Conservation (phyloP, 2,329 filamentous ascomycete genomes). For the Metarhizium sp. region DNA sequence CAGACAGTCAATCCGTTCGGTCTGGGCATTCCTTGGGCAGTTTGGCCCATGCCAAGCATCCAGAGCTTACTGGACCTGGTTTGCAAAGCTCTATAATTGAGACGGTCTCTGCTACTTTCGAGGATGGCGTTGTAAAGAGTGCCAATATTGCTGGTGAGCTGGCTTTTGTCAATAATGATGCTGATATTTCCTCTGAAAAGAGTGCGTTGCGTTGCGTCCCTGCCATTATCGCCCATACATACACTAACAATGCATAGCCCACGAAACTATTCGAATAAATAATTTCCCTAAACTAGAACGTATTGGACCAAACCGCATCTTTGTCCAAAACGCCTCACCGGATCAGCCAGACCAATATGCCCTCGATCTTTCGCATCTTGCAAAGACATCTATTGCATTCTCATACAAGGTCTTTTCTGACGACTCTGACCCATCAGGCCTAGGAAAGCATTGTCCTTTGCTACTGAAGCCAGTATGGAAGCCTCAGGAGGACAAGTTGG, state of each 20-base stretch:
- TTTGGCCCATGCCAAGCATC: slow-evolving; percentile 63
- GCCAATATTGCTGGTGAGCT: slow-evolving; percentile 79
- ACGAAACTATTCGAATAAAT: slow-evolving; percentile 69
- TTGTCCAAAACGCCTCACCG: slow-evolving; percentile 59
- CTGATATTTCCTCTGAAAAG: slow-evolving; percentile 32
- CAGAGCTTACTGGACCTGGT: slow-evolving; percentile 70
- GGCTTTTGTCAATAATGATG: slow-evolving; percentile 69
- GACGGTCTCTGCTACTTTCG: slow-evolving; percentile 78
- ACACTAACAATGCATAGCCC: slow-evolving; percentile 23
- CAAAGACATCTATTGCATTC: slow-evolving; percentile 72
- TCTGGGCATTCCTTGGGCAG: slow-evolving; percentile 74
- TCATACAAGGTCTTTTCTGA: slow-evolving; percentile 83
- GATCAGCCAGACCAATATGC: slow-evolving; percentile 71
- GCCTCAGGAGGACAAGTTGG: slow-evolving; percentile 74
- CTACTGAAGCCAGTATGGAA: slow-evolving; percentile 73
- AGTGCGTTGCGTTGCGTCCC: slow-evolving; percentile 28
- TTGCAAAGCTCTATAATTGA: slow-evolving; percentile 87
- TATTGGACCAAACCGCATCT: slow-evolving; percentile 87
- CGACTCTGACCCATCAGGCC: slow-evolving; percentile 33
- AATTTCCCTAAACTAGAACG: slow-evolving; percentile 84
- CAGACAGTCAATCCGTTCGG: slow-evolving; percentile 84
- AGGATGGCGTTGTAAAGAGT: slow-evolving; percentile 60
- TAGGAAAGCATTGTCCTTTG: slow-evolving; percentile 57
- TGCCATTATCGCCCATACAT: neutral
- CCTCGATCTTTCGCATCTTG: slow-evolving; percentile 63